Conservation (phyloP, 228 moss, liverwort and hornwort genomes). For the Sphagnum fallax region DNA sequence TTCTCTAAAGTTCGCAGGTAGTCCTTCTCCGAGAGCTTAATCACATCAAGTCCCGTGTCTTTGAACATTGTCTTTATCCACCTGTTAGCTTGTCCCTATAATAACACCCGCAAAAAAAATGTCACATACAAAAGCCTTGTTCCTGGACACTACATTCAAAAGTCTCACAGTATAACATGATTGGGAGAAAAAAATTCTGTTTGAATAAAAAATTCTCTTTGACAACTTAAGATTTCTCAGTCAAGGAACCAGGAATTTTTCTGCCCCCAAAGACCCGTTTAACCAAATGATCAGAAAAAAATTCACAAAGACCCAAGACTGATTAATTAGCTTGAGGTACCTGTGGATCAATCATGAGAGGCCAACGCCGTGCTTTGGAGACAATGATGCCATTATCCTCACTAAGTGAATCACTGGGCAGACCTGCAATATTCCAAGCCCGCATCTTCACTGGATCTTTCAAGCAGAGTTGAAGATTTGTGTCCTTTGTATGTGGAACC, state of each 20-base stretch:
- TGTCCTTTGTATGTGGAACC: slow-evolving; percentile 70
- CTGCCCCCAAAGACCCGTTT: too few relatives aligned
- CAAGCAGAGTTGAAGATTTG: slow-evolving; percentile 61
- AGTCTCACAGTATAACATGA: too few relatives aligned
- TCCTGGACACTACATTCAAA: too few relatives aligned
- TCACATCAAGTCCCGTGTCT: slow-evolving; percentile 82
- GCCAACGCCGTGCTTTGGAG: slow-evolving; percentile 81
- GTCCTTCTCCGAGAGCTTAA: slow-evolving; percentile 76
- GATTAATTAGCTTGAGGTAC: slow-evolving; percentile 12
- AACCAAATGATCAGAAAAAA: too few relatives aligned
- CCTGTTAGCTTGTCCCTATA: slow-evolving; percentile 82
- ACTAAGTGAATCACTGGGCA: slow-evolving; percentile 91
- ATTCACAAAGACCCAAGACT: too few relatives aligned
- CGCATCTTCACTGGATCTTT: slow-evolving; percentile 82
- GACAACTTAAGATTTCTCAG: too few relatives aligned
- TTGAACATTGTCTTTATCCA: slow-evolving; percentile 95
- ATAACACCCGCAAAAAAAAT: background rate
- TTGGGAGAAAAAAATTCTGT: too few relatives aligned
- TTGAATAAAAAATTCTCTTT: too few relatives aligned
- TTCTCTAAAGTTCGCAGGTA: slow-evolving; percentile 88
- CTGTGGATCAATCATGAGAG: slow-evolving; percentile 97
- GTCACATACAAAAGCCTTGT: too few relatives aligned
- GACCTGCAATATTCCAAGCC: slow-evolving; percentile 87
- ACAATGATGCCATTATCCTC: slow-evolving; percentile 96
- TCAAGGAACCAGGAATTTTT: too few relatives aligned